phyloP scores from a whole-genome alignment of 2,329 filamentous ascomycete genomes.

The Hymenoscyphus scutula region DNA sequence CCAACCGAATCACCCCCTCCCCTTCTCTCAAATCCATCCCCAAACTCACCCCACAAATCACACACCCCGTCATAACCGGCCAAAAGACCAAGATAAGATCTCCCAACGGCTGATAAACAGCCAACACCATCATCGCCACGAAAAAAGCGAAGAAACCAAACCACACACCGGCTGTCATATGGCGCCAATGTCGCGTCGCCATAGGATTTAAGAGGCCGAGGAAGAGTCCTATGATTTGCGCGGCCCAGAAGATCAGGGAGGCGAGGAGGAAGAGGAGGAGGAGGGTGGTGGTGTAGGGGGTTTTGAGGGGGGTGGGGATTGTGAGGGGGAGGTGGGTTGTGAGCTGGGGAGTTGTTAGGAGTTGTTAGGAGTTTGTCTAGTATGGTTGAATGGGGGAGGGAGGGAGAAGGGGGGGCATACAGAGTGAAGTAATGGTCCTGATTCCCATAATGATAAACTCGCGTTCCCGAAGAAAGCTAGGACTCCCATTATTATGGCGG shows the following conservation, averaged over 20 bases:
- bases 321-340: not conserved
- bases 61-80: conserved; percentile 4
- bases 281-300: not conserved
- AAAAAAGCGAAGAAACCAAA: not conserved
- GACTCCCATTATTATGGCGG: not conserved
- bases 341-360: not conserved
- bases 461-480: not conserved
- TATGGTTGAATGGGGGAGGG: not conserved
- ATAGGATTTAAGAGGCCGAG: not conserved
- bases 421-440: not conserved
- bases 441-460: not conserved
- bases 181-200: not conserved
- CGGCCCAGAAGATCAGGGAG: not conserved
- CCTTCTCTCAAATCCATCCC: not conserved
- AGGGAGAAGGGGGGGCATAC: not conserved
- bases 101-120: not conserved
- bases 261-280: not conserved
- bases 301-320: not conserved
- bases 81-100: conserved; percentile 4
- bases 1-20: not conserved
- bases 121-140: not conserved
- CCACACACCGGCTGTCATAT: not conserved
- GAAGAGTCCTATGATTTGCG: not conserved
- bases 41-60: not conserved
- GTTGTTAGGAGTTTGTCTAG: too few relatives aligned